These are phyloP conservation scores for Fusarium bactridioides DNA, from an alignment of 2,329 filamentous ascomycete species.

Conservation along the genomic window DNA sequence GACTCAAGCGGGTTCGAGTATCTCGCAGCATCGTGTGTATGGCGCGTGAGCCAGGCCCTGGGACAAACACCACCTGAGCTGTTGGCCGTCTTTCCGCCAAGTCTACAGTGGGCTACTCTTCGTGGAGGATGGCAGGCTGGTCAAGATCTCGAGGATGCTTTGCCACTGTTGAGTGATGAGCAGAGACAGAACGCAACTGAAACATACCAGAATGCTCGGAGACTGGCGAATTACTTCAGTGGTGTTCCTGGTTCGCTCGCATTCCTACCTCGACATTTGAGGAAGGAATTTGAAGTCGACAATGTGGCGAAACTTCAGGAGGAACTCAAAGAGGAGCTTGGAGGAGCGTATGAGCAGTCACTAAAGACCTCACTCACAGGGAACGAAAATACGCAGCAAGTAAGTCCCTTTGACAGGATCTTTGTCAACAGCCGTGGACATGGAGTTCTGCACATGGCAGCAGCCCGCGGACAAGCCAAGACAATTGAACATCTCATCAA, in stretches of 20 bases:
- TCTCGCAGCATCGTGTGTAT: neutral
- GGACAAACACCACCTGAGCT: neutral
- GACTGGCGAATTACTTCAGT: neutral
- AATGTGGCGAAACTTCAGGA: neutral
- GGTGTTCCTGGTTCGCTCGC: neutral
- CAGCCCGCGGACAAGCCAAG: neutral
- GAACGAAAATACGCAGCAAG: fast-evolving
- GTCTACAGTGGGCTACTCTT: neutral
- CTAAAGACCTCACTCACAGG: neutral
- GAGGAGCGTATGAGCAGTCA: neutral
- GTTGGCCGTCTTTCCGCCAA: neutral
- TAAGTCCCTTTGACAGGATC: neutral
- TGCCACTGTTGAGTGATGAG: neutral
- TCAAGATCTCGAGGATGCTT: neutral
- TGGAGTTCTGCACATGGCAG: neutral
- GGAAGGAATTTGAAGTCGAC: neutral
- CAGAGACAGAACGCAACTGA: neutral
- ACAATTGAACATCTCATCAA: neutral
- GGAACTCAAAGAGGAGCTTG: neutral
- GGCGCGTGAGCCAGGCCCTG: neutral
- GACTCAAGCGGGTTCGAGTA: neutral
- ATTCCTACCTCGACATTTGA: neutral
- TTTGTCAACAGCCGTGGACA: neutral
- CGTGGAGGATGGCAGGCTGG: neutral
- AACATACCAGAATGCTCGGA: neutral